phyloP scores from a whole-genome alignment of 169 alveolate species.

The Plasmodium fragile region DNA sequence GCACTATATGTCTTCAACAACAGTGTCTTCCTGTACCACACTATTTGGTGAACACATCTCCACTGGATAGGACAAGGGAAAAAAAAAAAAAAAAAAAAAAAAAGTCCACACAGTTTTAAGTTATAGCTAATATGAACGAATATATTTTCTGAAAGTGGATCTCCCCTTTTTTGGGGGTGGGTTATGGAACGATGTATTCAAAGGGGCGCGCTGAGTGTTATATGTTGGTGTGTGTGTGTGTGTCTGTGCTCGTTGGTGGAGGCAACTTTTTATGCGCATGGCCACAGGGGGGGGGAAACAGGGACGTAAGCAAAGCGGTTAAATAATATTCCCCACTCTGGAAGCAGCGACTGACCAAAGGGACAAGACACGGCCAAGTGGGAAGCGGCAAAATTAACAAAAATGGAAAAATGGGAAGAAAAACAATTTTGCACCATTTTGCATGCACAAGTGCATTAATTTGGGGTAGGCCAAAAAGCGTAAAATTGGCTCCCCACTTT shows the following conservation, averaged over 20 bases:
- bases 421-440: conserved; percentile 43
- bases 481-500: background rate
- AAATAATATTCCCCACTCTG: background rate
- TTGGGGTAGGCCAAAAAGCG: background rate
- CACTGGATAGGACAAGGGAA: background rate
- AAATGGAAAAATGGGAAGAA: background rate
- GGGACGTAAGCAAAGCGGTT: background rate
- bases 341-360: background rate
- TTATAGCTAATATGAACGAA: background rate
- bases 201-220: background rate
- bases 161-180: background rate
- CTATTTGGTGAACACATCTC: background rate
- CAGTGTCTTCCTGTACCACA: background rate
- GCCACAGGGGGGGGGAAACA: background rate
- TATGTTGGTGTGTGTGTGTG: background rate
- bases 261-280: background rate
- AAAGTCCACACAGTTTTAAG: background rate
- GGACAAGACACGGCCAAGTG: background rate
- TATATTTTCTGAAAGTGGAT: background rate
- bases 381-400: background rate
- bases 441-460: conserved; percentile 33
- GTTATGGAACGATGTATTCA: background rate
- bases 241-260: background rate
- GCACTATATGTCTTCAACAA: background rate
- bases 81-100: background rate